Evolutionary conservation across 305 asterid species (phyloP), one percentile per base, ranked within the genome.

Genomic region (Andrographis paniculata): DNA sequence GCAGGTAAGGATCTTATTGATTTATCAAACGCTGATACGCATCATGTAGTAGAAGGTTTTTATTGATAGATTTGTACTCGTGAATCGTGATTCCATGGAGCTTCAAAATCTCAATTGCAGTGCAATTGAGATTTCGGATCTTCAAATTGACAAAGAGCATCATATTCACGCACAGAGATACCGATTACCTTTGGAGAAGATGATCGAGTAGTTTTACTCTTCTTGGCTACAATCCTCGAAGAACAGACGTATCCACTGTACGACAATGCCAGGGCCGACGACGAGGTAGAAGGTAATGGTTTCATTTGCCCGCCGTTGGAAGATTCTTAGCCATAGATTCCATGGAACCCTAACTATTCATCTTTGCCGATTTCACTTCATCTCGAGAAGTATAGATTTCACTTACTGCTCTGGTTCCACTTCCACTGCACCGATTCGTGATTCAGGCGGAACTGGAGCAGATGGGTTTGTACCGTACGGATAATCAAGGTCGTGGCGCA

Each of bases 171-270:
- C 22, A 23, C 2, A n/a, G 41, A 33, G 19, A 16, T 46, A 55
- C 14, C 17, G 8, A 14, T 9, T 59, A 83, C 93, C 87, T 76
- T 73, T 6, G 77, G 71, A 64, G 83, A 69, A 41, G 81, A 60
- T 28, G 80, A 40, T 17, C 66, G 75, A 27, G 88, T 60, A 46
- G 69, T 58, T 52, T 77, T 81, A 46, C 68, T 65, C 74, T 75
- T 88, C 76, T 81, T 84, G 57, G 94, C 78, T 17, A 74, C 71
- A 56, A 84, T 70, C 62, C 42, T 66, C 66, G 76, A 65, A 56
- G 77, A 56, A 54, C 20, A 68, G 58, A 20, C 50, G 57, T 50
- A 55, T 48, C 63, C 59, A 59, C 55, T 56, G 60, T 55, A 68
- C 24, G 75, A 36, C 47, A 72, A 64, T 60, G 67, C 42, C 50